A percentile compares a stretch with the other conserved stretches of the same genome.
Evolutionary conservation across 2,329 filamentous ascomycete genomes (phyloP).

Genomic region (Apiospora hydei): DNA sequence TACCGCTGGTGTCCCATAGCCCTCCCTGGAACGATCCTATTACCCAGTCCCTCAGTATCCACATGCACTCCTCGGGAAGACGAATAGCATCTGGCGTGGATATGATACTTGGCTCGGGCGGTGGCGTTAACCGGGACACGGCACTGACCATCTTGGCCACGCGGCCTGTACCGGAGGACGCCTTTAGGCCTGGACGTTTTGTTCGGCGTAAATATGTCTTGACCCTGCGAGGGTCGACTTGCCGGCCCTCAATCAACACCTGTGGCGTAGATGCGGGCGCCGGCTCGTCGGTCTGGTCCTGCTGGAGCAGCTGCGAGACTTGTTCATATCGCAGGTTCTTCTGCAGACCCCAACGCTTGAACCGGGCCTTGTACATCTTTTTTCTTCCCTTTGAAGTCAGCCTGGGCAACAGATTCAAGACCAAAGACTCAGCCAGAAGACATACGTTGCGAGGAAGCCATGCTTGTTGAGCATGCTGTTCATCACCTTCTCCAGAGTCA

Average conservation of each 20-base stretch:
- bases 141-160: conserved; percentile 1
- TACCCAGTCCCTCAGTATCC: neutral
- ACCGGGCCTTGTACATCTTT: conserved; percentile 22
- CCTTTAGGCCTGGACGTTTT: conserved; percentile 17
- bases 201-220: conserved; percentile 20
- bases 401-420: neutral
- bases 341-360: conserved; percentile 19
- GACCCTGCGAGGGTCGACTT: conserved; percentile 8
- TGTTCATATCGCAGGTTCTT: conserved; percentile 22
- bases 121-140: conserved; percentile 1
- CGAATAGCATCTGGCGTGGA: conserved; percentile 11
- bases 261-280: neutral
- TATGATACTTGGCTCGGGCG: conserved; percentile 7
- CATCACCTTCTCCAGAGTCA: conserved; percentile 17
- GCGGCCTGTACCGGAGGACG: neutral
- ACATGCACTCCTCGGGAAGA: conserved; percentile 20
- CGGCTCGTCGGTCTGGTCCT: conserved; percentile 5
- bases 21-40: neutral
- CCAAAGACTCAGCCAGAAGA: neutral
- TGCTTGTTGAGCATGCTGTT: conserved; percentile 19
- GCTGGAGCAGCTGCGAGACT: conserved; percentile 10
- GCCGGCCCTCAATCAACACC: conserved; percentile 19
- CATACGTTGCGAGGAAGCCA: conserved; percentile 23
- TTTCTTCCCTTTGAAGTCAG: conserved; percentile 14
- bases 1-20: conserved; percentile 9